Evolutionary conservation across 768 basidiomycete species (phyloP).

Genomic region (Lyophyllum shimeji): DNA sequence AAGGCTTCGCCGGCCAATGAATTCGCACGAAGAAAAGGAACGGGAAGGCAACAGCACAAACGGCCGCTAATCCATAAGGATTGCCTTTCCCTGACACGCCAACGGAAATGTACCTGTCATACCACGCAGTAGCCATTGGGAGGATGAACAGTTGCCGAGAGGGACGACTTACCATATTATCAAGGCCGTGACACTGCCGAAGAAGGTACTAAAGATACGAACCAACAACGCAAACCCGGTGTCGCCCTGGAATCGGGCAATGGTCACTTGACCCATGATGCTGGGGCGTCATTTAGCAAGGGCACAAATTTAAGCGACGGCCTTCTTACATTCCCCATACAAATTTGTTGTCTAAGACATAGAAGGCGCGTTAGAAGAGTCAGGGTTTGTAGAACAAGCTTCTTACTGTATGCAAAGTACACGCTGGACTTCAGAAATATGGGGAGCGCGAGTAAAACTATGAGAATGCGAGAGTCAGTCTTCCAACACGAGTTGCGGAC

Average conservation of each 20-base stretch:
- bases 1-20: conserved; percentile 71
- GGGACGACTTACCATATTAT: conserved; percentile 56
- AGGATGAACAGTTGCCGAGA: not conserved
- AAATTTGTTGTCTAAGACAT: conserved; percentile 51
- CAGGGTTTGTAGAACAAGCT: not conserved
- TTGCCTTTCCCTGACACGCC: conserved; percentile 55
- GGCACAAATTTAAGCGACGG: not conserved
- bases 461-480: not conserved
- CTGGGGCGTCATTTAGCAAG: conserved; percentile 30
- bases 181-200: conserved; percentile 62
- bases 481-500: not conserved
- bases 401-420: conserved; percentile 56
- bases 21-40: conserved; percentile 69
- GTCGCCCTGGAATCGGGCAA: conserved; percentile 73
- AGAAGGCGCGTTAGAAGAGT: not conserved
- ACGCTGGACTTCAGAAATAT: conserved; percentile 56
- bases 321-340: conserved; percentile 67
- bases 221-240: conserved; percentile 66
- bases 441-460: conserved; percentile 61
- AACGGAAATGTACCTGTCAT: conserved; percentile 65
- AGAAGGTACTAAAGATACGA: conserved; percentile 63
- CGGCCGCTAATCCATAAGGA: conserved; percentile 68
- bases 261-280: conserved; percentile 74
- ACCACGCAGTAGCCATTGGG: not conserved
- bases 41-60: conserved; percentile 68